Percentiles rank a stretch among this genome's conserved stretches.
Conservation (phyloP, 768 basidiomycete genomes). For the Basidioascus undulatus region DNA sequence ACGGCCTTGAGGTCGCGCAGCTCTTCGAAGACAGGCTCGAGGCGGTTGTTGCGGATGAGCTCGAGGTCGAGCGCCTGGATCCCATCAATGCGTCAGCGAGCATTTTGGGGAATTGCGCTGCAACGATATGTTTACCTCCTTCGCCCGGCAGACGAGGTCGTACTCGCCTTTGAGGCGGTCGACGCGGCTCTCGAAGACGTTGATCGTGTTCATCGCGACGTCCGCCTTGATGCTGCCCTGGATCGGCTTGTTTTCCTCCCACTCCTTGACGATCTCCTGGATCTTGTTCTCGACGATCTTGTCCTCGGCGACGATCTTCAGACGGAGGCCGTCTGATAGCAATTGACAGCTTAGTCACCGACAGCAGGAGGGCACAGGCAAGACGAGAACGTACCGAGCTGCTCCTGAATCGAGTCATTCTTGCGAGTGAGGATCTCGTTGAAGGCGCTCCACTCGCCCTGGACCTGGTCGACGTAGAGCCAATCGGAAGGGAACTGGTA, state of each 20-base stretch:
- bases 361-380: neutral
- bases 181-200: slow-evolving; percentile 77
- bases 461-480: slow-evolving; percentile 92
- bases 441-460: slow-evolving; percentile 96
- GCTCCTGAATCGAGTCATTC: slow-evolving; percentile 95
- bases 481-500: slow-evolving; percentile 94
- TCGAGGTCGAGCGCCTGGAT: slow-evolving; percentile 61
- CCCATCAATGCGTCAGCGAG: neutral
- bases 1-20: slow-evolving; percentile 88
- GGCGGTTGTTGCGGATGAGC: slow-evolving; percentile 52
- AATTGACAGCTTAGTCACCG: neutral
- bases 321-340: slow-evolving; percentile 62
- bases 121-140: slow-evolving; percentile 29
- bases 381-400: slow-evolving; percentile 40
- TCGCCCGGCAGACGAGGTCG: slow-evolving; percentile 81
- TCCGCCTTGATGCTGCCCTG: slow-evolving; percentile 93
- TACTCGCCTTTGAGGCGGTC: slow-evolving; percentile 80
- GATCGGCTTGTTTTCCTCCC: slow-evolving; percentile 89
- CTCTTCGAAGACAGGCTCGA: slow-evolving; percentile 87
- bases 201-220: slow-evolving; percentile 85
- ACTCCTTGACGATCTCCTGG: slow-evolving; percentile 65
- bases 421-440: slow-evolving; percentile 93
- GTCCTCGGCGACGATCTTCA: slow-evolving; percentile 98
- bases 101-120: neutral
- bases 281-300: slow-evolving; percentile 94